Percentiles rank a stretch among this genome's conserved stretches.
Evolutionary conservation across 495 filamentous ascomycete species (phyloP).

Genomic region (Chaetomium tenue): DNA sequence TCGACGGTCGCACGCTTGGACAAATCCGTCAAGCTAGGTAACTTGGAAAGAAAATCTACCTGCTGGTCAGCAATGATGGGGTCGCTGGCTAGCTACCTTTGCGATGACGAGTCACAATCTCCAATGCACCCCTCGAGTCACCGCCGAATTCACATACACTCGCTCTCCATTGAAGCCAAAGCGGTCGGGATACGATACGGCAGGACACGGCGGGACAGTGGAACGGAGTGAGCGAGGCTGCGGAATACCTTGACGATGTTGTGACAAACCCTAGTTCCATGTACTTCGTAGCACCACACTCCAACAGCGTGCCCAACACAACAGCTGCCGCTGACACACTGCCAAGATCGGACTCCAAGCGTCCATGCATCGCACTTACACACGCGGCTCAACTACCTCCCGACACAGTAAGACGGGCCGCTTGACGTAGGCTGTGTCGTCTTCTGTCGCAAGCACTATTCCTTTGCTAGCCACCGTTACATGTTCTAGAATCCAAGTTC

Average conservation of each 20-base stretch:
- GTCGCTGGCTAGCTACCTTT: not conserved
- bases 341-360: too few species aligned
- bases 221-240: not conserved
- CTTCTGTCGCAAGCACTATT: not conserved
- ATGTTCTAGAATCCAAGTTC: conserved; percentile 1
- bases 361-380: not conserved
- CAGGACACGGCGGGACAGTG: not conserved
- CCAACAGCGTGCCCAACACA: too few species aligned
- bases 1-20: not conserved
- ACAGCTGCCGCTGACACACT: too few species aligned
- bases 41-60: not conserved
- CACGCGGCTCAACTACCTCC: not conserved
- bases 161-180: not conserved
- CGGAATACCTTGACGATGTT: not conserved
- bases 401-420: not conserved
- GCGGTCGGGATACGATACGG: too few species aligned
- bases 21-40: not conserved
- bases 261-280: not conserved
- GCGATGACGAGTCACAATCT: conserved; percentile 1
- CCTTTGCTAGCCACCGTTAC: not conserved
- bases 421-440: not conserved
- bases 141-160: not conserved
- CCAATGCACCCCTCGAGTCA: not conserved
- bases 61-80: not conserved
- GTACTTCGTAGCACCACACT: not conserved